Base-by-base conservation (phyloP, 768 basidiomycete species). In the Candolleomyces eurysporus region DNA sequence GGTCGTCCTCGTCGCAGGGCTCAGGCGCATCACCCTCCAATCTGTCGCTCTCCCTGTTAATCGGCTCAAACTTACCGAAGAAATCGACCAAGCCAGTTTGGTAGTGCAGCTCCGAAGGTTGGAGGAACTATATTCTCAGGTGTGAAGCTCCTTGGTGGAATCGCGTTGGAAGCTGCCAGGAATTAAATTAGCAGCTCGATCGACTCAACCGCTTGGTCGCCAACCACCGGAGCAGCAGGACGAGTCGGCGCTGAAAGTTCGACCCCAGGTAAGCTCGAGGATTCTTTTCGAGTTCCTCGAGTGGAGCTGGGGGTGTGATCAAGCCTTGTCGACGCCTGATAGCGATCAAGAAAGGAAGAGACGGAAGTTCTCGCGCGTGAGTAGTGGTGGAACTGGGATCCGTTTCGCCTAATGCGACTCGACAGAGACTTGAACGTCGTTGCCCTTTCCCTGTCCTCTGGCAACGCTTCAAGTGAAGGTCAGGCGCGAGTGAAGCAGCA, bases 221-320 rank as follows among this genome's bases (percentile, higher is more conserved):
- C 36, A 11, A 36, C 36, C 6, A 11, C 36, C 11, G 36, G 36
- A 36, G 36, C 26, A 26, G 4, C 36, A 11, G 36, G 36, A 1
- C 36, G 36, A 36, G 36, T 36, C 11, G 36, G 36, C 8, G 58
- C 31, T 4, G 62, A 59, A 6, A 55, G 58, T 26, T 26, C 26
- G 61, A 61, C 67, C 63, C 61, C 63, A 62, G 58, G 60, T n/a
- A n/a, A 14, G 67, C 42, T 74, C 69, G 42, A 72, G 72, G 76
- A 67, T 82, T 85, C 65, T 86, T 86, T 67, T 89, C 87, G 70
- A 88, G 87, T 66, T 86, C 87, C 0, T 88, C 88, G 14, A 64
- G 51, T 8, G 81, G 80, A 46, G 74, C 74, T 48, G 64, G 11
- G 16, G 66, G 46, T 14, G 55, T 30, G 10, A 57, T 54, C 36